Conservation (phyloP, 495 filamentous ascomycete genomes). For the Penicillium subrubescens region DNA sequence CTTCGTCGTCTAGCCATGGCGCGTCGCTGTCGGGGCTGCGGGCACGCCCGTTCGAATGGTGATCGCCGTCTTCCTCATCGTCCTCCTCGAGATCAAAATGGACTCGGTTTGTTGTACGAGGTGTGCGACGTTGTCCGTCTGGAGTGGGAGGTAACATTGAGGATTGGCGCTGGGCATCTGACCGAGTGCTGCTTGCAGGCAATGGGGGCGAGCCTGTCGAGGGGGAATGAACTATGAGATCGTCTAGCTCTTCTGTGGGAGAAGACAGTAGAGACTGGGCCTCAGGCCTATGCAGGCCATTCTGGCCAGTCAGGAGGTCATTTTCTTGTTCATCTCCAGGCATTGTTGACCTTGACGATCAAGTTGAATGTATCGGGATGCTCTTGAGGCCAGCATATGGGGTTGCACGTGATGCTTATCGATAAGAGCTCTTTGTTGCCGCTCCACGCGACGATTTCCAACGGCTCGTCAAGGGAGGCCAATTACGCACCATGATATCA, state of each 20-base stretch:
- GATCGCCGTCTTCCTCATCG: slow-evolving; percentile 26
- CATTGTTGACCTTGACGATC: slow-evolving; percentile 40
- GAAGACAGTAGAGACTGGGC: slow-evolving; percentile 33
- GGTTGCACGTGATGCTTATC: slow-evolving; percentile 23
- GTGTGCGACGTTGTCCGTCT: slow-evolving; percentile 57
- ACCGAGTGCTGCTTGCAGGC: slow-evolving; percentile 15
- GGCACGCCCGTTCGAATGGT: slow-evolving; percentile 38
- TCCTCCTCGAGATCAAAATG: slow-evolving; percentile 75
- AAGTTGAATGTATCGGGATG: slow-evolving; percentile 8
- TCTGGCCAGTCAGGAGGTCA: slow-evolving; percentile 32
- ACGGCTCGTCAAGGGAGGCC: neutral
- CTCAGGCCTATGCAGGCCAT: slow-evolving; percentile 33
- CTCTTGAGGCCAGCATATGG: slow-evolving; percentile 18
- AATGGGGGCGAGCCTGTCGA: slow-evolving; percentile 20
- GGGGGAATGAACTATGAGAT: slow-evolving; percentile 29
- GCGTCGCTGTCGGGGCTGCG: slow-evolving; percentile 42
- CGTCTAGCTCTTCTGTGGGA: slow-evolving; percentile 27
- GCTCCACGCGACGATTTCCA: slow-evolving; percentile 10
- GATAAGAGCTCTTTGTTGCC: slow-evolving; percentile 15
- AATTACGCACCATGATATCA: slow-evolving; percentile 2
- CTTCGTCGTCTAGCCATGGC: slow-evolving; percentile 59
- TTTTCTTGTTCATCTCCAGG: slow-evolving; percentile 42
- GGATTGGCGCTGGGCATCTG: slow-evolving; percentile 40
- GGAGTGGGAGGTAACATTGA: slow-evolving; percentile 45
- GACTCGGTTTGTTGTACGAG: slow-evolving; percentile 82